phyloP scores from a whole-genome alignment of 495 filamentous ascomycete genomes.

The Trichocladium uniseriatum region DNA sequence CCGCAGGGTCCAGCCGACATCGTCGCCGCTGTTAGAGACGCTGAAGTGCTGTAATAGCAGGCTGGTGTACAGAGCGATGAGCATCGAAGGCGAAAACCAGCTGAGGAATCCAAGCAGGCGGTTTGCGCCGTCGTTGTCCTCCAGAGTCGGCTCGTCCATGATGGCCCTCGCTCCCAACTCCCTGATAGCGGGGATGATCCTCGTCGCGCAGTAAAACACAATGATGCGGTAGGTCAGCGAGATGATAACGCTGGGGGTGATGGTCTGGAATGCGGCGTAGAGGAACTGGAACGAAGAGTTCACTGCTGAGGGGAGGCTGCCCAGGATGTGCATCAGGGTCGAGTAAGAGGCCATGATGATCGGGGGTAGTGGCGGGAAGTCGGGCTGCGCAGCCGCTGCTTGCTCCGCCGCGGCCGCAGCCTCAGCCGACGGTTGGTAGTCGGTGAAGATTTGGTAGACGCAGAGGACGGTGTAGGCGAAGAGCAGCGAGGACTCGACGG shows the following conservation, averaged over 20 bases:
- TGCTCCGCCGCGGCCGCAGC: conserved; percentile 44
- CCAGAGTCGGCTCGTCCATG: conserved; percentile 70
- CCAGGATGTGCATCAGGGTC: conserved; percentile 75
- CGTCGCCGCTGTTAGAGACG: conserved; percentile 51
- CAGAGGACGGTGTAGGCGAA: conserved; percentile 96
- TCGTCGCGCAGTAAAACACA: conserved; percentile 89
- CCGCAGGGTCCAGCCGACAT: conserved; percentile 74
- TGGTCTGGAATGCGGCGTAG: conserved; percentile 78
- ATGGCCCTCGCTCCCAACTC: conserved; percentile 75
- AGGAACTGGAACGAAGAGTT: conserved; percentile 81
- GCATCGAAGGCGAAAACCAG: conserved; percentile 86
- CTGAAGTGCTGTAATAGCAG: conserved; percentile 92
- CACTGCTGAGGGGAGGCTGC: conserved; percentile 70
- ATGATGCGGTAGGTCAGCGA: conserved; percentile 85
- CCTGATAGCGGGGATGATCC: conserved; percentile 87
- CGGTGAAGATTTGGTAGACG: conserved; percentile 98
- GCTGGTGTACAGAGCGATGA: conserved; percentile 95
- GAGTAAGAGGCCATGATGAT: conserved; percentile 99
- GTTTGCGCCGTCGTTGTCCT: conserved; percentile 75
- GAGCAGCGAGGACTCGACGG: conserved; percentile 88
- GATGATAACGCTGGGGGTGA: conserved; percentile 90
- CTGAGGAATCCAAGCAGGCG: conserved; percentile 70
- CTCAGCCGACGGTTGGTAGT: conserved; percentile 72
- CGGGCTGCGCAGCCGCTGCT: conserved; percentile 48
- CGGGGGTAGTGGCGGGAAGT: conserved; percentile 88